Evolutionary conservation across 345 rosid species (phyloP), one percentile per base, ranked within the genome.

Genomic region (Linum lewisii): DNA sequence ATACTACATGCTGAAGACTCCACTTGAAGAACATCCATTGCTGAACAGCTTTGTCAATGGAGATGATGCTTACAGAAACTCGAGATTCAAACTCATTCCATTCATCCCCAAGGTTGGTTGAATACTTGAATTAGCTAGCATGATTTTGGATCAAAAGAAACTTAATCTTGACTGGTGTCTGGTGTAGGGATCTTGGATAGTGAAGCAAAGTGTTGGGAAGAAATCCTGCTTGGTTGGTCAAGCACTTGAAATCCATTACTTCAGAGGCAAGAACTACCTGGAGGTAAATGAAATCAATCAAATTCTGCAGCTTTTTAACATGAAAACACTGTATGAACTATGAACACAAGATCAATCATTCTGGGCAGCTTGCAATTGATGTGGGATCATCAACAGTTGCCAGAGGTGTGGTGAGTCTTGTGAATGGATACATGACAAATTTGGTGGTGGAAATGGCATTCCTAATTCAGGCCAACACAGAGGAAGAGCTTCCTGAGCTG

Each of bases 181-280:
- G n/a, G n/a, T 55, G 14, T 64, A 86, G 95, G 99, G 97, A 50
- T 85, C 99, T 38, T 90, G 99, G 99, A 82, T 94, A 37, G 97
- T 85, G 37, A 94, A 85, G 80, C 96, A 87, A 66, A 87, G 97
- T 65, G 95, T 94, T 58, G 96, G 97, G 26, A 94, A 90, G 78
- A 85, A 86, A 62, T 85, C 95, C 25, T 80, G 95, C 73, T 72
- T 94, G 67, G 63, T 94, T 13, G 96, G 95, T 60, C 95, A 82
- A 53, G 78, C 84, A 47, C 96, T 93, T 7, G 88, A 82, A 72
- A 70, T 76, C 3, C 69, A 71, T 65, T 90, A 90, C 59, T 79
- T 59, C 57, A 84, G 74, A 0, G 97, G 99, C 29, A 81, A 78
- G 61, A 85, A 85, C 61, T 90, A 94, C 81, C 70, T 90, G 61